Evolutionary conservation across 257 asterid genomes (phyloP).

Genomic region (Petunia axillaris): DNA sequence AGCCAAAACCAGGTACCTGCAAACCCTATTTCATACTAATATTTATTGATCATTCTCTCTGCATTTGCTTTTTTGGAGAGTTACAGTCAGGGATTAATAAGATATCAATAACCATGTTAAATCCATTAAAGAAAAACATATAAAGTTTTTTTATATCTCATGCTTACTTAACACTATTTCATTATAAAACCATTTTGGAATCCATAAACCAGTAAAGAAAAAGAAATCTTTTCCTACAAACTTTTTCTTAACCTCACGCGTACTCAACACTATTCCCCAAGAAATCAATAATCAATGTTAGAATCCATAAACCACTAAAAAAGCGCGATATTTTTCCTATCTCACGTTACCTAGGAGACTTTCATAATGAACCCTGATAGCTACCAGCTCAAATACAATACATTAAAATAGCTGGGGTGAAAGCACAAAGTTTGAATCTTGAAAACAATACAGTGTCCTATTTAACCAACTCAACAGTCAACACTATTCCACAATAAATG

Average conservation of each 20-base stretch:
- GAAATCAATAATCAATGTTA: not conserved
- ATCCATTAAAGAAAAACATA: too few relatives aligned
- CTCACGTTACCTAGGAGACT: not conserved
- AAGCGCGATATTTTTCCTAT: not conserved
- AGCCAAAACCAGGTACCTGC: not conserved
- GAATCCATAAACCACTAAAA: not conserved
- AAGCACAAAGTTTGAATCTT: constrained; percentile 4
- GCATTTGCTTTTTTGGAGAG: not conserved
- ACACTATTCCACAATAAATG: too few relatives aligned
- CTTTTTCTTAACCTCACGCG: too few relatives aligned
- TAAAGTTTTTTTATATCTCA: too few relatives aligned
- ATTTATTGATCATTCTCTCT: not conserved
- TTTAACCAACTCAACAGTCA: not conserved
- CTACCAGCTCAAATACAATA: not conserved
- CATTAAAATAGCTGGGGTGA: not conserved
- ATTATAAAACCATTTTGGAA: not conserved
- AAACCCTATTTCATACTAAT: not conserved
- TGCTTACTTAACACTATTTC: too few relatives aligned
- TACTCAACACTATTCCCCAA: not conserved
- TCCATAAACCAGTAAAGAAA: not conserved
- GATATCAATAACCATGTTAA: not conserved
- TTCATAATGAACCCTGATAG: not conserved
- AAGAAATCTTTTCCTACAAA: too few relatives aligned
- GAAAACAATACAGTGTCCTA: not conserved
- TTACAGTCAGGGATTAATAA: constrained; percentile 4